phyloP scores from a whole-genome alignment of 345 rosid species.

The Abelmoschus esculentus region DNA sequence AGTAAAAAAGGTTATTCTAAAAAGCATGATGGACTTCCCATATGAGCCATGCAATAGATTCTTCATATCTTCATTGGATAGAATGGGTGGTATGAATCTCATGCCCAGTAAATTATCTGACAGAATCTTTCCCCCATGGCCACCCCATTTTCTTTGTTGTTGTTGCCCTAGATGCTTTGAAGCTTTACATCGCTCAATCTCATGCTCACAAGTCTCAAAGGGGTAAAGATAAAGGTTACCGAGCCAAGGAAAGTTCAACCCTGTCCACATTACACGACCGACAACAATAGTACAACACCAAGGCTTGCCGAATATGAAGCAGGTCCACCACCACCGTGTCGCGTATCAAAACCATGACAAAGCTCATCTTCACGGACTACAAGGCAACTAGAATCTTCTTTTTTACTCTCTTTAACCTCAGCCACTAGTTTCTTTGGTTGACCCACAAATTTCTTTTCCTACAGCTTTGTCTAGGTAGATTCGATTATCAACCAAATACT shows the following conservation, averaged over 20 bases:
- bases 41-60: background rate
- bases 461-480: no score
- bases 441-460: conserved; percentile 5
- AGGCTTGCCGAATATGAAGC: background rate
- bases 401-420: background rate
- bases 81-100: background rate
- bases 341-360: background rate
- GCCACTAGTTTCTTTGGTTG: conserved; percentile 5
- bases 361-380: background rate
- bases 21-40: background rate
- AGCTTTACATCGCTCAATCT: background rate
- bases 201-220: background rate
- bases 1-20: background rate
- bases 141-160: background rate
- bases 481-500: no score
- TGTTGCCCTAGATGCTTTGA: background rate
- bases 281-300: background rate
- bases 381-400: background rate
- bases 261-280: conserved; percentile 4
- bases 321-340: conserved; percentile 9
- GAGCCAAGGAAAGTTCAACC: background rate
- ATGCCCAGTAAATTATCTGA: background rate
- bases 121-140: background rate
- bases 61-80: background rate
- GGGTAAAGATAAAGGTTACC: background rate